Evolutionary conservation across 2,329 filamentous ascomycete species (phyloP), one percentile per base, ranked within the genome.

Genomic region (Emergomyces orientalis): DNA sequence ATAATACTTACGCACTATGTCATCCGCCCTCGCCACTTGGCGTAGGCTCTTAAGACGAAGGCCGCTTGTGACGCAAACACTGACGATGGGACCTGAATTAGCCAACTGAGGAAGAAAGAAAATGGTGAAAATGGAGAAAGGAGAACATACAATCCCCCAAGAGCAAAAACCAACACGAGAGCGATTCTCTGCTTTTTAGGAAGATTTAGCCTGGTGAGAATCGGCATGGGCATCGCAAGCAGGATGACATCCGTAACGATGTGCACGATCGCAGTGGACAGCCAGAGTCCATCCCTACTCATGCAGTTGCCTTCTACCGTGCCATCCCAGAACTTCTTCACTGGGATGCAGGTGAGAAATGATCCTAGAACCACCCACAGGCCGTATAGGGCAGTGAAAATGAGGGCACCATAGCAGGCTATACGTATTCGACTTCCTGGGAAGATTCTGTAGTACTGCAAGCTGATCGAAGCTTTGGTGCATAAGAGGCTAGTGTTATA

Each of bases 211-310:
- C 70, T 67, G 3, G 70, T 66, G 22, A 80, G 70, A 7, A 76
- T 74, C 2, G 77, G 78, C 47, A 81, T 75, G 0, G 79, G 79
- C 34, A 81, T 72, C n/a, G 76, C 59, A 13, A 79, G 68, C 39
- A 79, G 76, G 34, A 77, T 61, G 34, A 79, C 58, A 67, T 79
- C 77, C 14, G 77, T 79, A 5, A 72, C 58, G 41, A 79, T 78
- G 43, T 76, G 76, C 55, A 79, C 74, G 2, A 68, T 74, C 0
- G 76, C 74, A 61, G 78, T 79, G 13, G 75, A 74, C 52, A 76
- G 78, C 78, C 77, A 79, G 57, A 79, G 72, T 8, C 68, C 69
- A 9, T 70, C 71, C 62, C 75, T 76, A 61, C 75, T 65, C 54
- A 79, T 73, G 63, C 77, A 79, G 55, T 67, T 70, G 4, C 72